Evolutionary conservation across 2,329 filamentous ascomycete genomes (phyloP).

Genomic region (Fusarium sublunatum): DNA sequence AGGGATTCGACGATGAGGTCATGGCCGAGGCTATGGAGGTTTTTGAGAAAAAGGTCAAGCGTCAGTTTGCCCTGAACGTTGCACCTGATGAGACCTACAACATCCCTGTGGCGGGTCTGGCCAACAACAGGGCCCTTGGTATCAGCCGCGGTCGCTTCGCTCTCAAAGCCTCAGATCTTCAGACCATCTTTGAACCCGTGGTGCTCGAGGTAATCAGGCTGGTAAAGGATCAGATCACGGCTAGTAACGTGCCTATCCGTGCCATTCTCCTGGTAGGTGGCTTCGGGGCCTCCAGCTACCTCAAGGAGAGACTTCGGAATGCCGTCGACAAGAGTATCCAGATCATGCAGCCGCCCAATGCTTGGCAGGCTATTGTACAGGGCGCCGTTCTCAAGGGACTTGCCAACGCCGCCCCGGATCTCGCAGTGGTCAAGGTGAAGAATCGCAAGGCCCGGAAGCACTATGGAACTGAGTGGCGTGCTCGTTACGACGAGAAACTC

Average conservation of each 20-base stretch:
- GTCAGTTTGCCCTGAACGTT: constrained; percentile 49
- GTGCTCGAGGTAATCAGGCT: constrained; percentile 57
- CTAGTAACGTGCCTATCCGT: constrained; percentile 52
- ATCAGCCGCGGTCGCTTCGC: constrained; percentile 53
- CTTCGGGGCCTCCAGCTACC: constrained; percentile 59
- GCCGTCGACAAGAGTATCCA: constrained; percentile 51
- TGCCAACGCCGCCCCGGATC: constrained; percentile 50
- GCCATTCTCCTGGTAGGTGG: constrained; percentile 60
- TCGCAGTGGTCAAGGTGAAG: constrained; percentile 53
- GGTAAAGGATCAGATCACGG: constrained; percentile 57
- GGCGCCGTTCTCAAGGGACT: constrained; percentile 63
- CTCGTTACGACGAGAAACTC: constrained; percentile 46
- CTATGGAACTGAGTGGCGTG: constrained; percentile 54
- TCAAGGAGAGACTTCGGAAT: constrained; percentile 55
- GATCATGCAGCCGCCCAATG: constrained; percentile 59
- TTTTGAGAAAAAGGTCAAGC: constrained; percentile 57
- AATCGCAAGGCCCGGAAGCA: constrained; percentile 58
- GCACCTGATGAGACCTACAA: constrained; percentile 51
- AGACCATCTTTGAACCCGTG: constrained; percentile 58
- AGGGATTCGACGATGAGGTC: constrained; percentile 55
- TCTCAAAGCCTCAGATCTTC: constrained; percentile 54
- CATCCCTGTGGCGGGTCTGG: constrained; percentile 56
- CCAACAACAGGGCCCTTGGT: constrained; percentile 53
- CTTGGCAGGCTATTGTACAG: constrained; percentile 61
- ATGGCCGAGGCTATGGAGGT: constrained; percentile 54